These are phyloP conservation scores for Rutstroemia sp. DNA, from an alignment of 2,329 filamentous ascomycete species.

Conservation along the genomic window DNA sequence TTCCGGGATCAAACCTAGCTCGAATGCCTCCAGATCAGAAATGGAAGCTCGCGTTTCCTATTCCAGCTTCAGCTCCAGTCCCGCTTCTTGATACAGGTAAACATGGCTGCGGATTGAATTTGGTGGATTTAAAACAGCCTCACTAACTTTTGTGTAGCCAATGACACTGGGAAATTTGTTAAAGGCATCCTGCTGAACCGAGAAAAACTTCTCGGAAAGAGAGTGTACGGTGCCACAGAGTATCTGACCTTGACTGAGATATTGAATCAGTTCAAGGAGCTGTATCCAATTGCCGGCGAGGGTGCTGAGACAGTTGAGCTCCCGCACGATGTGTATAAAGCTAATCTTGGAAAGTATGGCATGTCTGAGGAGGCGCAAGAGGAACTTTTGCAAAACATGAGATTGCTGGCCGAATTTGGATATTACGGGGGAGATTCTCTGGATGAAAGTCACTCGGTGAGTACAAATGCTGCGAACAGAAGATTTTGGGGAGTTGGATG, in stretches of 20 bases:
- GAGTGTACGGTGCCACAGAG: slow-evolving; percentile 35
- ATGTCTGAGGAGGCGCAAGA: slow-evolving; percentile 35
- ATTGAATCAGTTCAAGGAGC: slow-evolving; percentile 33
- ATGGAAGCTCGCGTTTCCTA: slow-evolving; percentile 25
- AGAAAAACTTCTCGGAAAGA: slow-evolving; percentile 35
- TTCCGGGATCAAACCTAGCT: slow-evolving; percentile 24
- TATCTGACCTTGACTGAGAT: slow-evolving; percentile 36
- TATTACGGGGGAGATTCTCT: slow-evolving; percentile 43
- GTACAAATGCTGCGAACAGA: not conserved
- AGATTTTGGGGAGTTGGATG: not conserved
- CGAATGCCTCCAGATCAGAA: slow-evolving; percentile 25
- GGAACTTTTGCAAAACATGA: slow-evolving; percentile 47
- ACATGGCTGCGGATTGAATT: not conserved
- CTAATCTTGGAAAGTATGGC: slow-evolving; percentile 29
- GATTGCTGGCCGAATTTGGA: slow-evolving; percentile 42
- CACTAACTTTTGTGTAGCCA: slow-evolving; percentile 5
- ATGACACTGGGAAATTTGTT: slow-evolving; percentile 31
- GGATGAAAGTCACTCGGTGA: slow-evolving; percentile 32
- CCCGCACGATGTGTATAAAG: slow-evolving; percentile 36
- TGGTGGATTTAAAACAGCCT: not conserved
- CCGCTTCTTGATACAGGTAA: slow-evolving; percentile 28
- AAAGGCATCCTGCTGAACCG: slow-evolving; percentile 28
- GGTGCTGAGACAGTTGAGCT: slow-evolving; percentile 31
- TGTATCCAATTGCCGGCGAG: slow-evolving; percentile 35
- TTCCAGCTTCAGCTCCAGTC: slow-evolving; percentile 26